Evolutionary conservation across 768 basidiomycete genomes (phyloP).

Genomic region (Antrodiella citrinella): DNA sequence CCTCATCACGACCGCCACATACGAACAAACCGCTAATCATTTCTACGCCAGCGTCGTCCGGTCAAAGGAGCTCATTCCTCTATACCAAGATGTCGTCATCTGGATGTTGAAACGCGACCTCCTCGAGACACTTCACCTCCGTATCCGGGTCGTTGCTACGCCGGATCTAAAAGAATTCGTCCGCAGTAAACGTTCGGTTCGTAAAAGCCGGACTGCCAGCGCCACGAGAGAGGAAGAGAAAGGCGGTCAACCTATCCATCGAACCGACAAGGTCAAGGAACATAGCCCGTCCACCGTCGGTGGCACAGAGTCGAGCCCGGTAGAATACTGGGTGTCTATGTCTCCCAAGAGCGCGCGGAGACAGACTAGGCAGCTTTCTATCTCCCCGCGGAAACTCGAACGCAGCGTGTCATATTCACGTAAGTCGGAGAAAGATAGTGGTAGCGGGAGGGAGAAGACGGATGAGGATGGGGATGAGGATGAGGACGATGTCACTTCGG

Average conservation of each 20-base stretch:
- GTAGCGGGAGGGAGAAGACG: constrained; percentile 14
- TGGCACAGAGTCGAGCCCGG: constrained; percentile 15
- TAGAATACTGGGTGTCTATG: constrained; percentile 40
- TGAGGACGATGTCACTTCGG: constrained; percentile 21
- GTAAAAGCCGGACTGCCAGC: neutral
- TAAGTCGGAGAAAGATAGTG: neutral
- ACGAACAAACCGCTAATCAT: constrained; percentile 57
- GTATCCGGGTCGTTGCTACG: constrained; percentile 77
- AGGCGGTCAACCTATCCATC: constrained; percentile 11
- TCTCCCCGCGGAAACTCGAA: constrained; percentile 27
- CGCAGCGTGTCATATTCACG: constrained; percentile 22
- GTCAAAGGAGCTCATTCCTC: constrained; percentile 52
- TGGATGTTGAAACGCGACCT: constrained; percentile 91
- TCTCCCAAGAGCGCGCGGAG: constrained; percentile 47
- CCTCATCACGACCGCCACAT: constrained; percentile 59
- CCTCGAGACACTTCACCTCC: constrained; percentile 76
- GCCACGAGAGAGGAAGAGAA: constrained; percentile 7
- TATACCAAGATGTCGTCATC: constrained; percentile 75
- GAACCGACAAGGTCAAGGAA: constrained; percentile 1
- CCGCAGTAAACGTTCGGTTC: constrained; percentile 5
- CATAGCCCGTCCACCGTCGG: neutral
- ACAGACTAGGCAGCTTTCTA: constrained; percentile 36
- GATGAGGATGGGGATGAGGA: constrained; percentile 19
- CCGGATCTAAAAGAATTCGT: constrained; percentile 67
- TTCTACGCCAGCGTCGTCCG: constrained; percentile 78